Base-by-base conservation (phyloP, 1,284 basidiomycete genomes). In the Phellinidium pouzarii region DNA sequence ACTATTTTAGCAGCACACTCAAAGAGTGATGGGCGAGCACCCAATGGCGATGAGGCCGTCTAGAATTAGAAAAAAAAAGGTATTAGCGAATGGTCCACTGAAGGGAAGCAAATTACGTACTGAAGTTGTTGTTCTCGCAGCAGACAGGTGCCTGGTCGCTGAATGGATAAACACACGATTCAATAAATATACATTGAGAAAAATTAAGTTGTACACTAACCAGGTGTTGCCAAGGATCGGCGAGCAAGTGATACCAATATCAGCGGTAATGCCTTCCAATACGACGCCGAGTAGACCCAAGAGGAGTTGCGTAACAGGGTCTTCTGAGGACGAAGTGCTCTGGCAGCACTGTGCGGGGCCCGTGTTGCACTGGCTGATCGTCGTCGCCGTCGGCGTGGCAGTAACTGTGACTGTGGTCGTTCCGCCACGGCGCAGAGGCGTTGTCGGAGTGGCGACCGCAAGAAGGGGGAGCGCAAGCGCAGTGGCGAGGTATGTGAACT, bases 41-140 rank as follows among this genome's bases (percentile, higher is more conserved):
- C 61, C 60, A 45, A 62, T 56, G 22, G 52, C 54, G 43, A 62
- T 53, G 26, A 59, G 43, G 23, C 58, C 58, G 38, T 56, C 58
- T 55, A 29, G 5, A 52, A 3, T 34, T 34, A 25, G 23, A 38
- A 42, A 19, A 4, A 12, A 8, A 40, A 34, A 49, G 53, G 43
- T 34, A 8, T 34, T 3, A 2, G 14, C 17, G 47, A 19, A 12
- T 20, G 22, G 36, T 37, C 20, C 17, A 9, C 20, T 1, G 36
- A n/a, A 22, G 25, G 23, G 31, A 23, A 38, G 26, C 47, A 8
- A 34, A 31, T 53, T 44, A 59, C 50, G 22, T n/a, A 65, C 70
- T 61, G 53, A 71, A 67, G 56, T 61, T 59, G 60, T 71, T 69
- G 61, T 70, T 65, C 58, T 68, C 59, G 64, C 72, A 68, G 57